Evolutionary conservation across 495 filamentous ascomycete genomes (phyloP).

Genomic region (Cladorrhinum samala): DNA sequence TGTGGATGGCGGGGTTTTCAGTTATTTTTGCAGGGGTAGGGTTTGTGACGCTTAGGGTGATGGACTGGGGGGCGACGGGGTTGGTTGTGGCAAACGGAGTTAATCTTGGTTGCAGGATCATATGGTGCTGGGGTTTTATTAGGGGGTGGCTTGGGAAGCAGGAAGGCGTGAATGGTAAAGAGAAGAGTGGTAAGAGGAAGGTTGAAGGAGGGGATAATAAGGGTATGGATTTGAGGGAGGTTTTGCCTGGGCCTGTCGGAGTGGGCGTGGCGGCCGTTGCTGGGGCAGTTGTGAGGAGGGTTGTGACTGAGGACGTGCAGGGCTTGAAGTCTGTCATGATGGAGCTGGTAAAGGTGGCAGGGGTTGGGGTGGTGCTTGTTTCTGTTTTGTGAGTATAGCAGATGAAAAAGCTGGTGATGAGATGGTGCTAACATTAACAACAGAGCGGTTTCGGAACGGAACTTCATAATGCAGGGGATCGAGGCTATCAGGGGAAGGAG

Average conservation of each 20-base stretch:
- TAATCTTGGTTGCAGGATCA: constrained; percentile 76
- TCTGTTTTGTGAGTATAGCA: constrained; percentile 50
- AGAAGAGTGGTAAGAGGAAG: too few species aligned
- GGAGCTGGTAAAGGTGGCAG: constrained; percentile 47
- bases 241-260: constrained; percentile 25
- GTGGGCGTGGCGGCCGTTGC: constrained; percentile 21
- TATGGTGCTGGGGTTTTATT: constrained; percentile 75
- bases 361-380: constrained; percentile 47
- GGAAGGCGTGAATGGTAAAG: too few species aligned
- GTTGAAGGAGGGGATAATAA: too few species aligned
- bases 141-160: constrained; percentile 49
- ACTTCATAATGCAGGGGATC: constrained; percentile 49
- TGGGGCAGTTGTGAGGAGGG: constrained; percentile 13
- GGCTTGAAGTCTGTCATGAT: constrained; percentile 27
- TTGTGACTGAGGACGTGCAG: constrained; percentile 19
- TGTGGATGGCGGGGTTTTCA: constrained; percentile 77
- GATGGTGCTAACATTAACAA: constrained; percentile 14
- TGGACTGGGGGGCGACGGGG: constrained; percentile 65
- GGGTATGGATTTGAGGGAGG: constrained; percentile 20
- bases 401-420: constrained; percentile 9
- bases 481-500: constrained; percentile 30
- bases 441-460: constrained; percentile 56
- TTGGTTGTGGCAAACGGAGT: constrained; percentile 79
- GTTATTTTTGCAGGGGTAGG: constrained; percentile 64
- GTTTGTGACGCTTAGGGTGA: constrained; percentile 59